phyloP scores from a whole-genome alignment of 805 yeast genomes.

The Suhomyces emberorum region DNA sequence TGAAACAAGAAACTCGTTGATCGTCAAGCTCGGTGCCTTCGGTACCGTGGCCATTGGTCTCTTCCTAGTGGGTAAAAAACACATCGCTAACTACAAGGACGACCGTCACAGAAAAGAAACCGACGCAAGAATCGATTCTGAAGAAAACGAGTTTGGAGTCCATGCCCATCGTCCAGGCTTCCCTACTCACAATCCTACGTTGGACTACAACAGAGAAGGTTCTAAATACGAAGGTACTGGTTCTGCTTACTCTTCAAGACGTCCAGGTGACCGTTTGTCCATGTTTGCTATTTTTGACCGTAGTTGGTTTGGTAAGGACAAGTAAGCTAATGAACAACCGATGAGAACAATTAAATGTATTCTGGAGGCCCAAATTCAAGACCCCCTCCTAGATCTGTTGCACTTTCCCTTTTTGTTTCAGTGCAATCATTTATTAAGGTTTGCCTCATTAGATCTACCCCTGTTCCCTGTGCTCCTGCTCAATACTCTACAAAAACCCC shows the following conservation, averaged over 20 bases:
- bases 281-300: conserved; percentile 25
- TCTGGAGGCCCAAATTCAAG: too few relatives aligned
- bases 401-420: too few relatives aligned
- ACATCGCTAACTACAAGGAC: conserved; percentile 33
- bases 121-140: conserved; percentile 33
- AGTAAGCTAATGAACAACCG: not conserved
- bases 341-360: too few relatives aligned
- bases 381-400: too few relatives aligned
- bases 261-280: conserved; percentile 50
- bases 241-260: conserved; percentile 53
- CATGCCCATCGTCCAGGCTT: conserved; percentile 52
- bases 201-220: conserved; percentile 43
- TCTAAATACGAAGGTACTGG: conserved; percentile 71
- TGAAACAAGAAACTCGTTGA: conserved; percentile 37
- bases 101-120: conserved; percentile 33
- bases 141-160: conserved; percentile 27
- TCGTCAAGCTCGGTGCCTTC: conserved; percentile 33
- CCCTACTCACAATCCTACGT: conserved; percentile 36
- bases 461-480: too few relatives aligned
- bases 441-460: too few relatives aligned
- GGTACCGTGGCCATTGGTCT: conserved; percentile 29
- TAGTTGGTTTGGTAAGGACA: conserved; percentile 6
- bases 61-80: conserved; percentile 33
- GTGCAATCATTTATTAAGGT: too few relatives aligned
- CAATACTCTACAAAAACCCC: too few relatives aligned